Percentiles rank a stretch among this genome's conserved stretches.
Conservation (phyloP, 352 stramenopile species). For the Globisporangium camurandrum region DNA sequence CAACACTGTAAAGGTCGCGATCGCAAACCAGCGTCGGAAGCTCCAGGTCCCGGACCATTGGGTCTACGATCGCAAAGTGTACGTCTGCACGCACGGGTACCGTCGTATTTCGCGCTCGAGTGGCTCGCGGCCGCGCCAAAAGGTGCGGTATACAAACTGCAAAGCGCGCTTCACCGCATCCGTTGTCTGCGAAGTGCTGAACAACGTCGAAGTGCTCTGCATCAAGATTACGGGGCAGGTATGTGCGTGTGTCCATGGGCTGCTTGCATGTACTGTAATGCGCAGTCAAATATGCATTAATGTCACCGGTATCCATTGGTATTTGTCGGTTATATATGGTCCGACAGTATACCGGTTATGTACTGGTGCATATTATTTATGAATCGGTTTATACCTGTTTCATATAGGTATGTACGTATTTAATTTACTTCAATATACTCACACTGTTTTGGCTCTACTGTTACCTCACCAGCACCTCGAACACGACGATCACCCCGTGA, state of each 20-base stretch:
- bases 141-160: slow-evolving; percentile 65
- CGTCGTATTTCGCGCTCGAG: slow-evolving; percentile 55
- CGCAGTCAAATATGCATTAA: too few relatives aligned
- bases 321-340: too few relatives aligned
- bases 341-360: too few relatives aligned
- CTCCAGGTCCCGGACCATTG: slow-evolving; percentile 53
- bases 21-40: slow-evolving; percentile 65
- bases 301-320: too few relatives aligned
- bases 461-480: slow-evolving; percentile 51
- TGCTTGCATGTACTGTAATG: neutral
- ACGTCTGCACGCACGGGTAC: slow-evolving; percentile 72
- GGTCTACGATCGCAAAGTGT: slow-evolving; percentile 73
- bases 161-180: slow-evolving; percentile 59
- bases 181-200: slow-evolving; percentile 40
- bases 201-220: slow-evolving; percentile 44
- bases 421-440: too few relatives aligned
- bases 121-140: slow-evolving; percentile 51
- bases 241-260: slow-evolving; percentile 1
- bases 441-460: too few relatives aligned
- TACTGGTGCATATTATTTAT: too few relatives aligned
- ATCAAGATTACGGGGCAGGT: slow-evolving; percentile 50
- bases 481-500: slow-evolving; percentile 59
- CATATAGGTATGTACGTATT: too few relatives aligned
- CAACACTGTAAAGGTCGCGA: slow-evolving; percentile 66
- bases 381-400: too few relatives aligned